Evolutionary conservation across 257 asterid genomes (phyloP), one percentile per base, ranked within the genome.

Genomic region (Primulina tabacum): DNA sequence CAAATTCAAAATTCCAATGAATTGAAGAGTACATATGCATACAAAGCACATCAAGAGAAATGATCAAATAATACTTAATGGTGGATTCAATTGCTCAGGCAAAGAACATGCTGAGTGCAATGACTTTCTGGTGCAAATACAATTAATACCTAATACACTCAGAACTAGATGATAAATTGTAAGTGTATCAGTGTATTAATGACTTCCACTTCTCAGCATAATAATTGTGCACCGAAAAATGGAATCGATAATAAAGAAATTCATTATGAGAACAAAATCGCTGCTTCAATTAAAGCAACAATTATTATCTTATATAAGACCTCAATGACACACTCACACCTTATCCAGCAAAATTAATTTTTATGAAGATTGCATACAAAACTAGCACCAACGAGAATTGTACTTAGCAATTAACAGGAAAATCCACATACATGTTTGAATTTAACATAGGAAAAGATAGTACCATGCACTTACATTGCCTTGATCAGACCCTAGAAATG

Each of bases 401-500:
- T 0, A 2, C 20, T 14, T 2, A 5, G 18, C 56, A 47, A 14
- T 47, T 47, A 47, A 14, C 56, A 1, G 5, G 5, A 16, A 7
- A 47, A 47, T 47, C 56, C 8, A 35, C 43, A 35, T 47, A 16
- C 56, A 16, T 14, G 56, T 47, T 47, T 14, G 56, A 47, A 43
- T 40, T 52, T 24, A 64, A 67, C 61, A 60, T n/a, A 65, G 40
- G 35, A 50, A 55, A 34, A 52, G 6, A 5, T 34, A 63, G 57
- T 26, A 40, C n/a, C 14, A 70, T n/a, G 43, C 7, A 75, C 92
- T 69, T 82, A 90, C 97, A 50, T 72, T 82, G 71, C 73, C 71
- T 78, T 81, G 87, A 72, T 81, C 90, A 64, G 83, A 47, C 70
- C 83, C 93, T 89, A 92, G 67, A 80, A 85, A 92, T 7, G 85